Conservation (phyloP, 1,284 basidiomycete genomes). For the Irpex sp. region DNA sequence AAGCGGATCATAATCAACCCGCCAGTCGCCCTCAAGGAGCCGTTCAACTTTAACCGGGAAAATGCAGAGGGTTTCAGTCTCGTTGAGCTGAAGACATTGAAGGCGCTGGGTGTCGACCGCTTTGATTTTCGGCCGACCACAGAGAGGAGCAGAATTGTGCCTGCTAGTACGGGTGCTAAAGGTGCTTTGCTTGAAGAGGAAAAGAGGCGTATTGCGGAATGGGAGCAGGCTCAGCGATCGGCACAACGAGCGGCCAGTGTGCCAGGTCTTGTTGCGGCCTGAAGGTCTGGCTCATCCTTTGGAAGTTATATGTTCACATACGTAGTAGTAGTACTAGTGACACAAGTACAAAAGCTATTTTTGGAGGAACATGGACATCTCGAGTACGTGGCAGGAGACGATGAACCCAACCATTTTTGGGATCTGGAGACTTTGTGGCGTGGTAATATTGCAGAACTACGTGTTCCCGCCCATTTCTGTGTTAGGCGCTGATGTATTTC, state of each 20-base stretch:
- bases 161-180: slow-evolving; percentile 26
- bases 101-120: slow-evolving; percentile 44
- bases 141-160: slow-evolving; percentile 26
- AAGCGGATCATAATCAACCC: slow-evolving; percentile 62
- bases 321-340: too few species aligned
- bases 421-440: background rate
- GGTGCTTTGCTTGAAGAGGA: slow-evolving; percentile 33
- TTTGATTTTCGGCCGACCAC: slow-evolving; percentile 36
- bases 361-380: too few species aligned
- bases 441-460: background rate
- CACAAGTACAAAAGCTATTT: too few species aligned
- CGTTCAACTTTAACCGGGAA: slow-evolving; percentile 49
- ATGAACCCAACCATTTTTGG: background rate
- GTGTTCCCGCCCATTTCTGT: background rate
- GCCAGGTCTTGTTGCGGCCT: background rate
- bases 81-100: slow-evolving; percentile 48
- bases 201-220: slow-evolving; percentile 25
- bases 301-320: too few species aligned
- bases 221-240: slow-evolving; percentile 8
- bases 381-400: too few species aligned
- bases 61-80: slow-evolving; percentile 48
- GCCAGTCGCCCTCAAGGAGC: slow-evolving; percentile 48
- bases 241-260: background rate
- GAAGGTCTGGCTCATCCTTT: too few species aligned
- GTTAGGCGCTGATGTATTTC: background rate